Base-by-base conservation (phyloP, 805 yeast genomes). In the Zygoascus flipseniorum region DNA sequence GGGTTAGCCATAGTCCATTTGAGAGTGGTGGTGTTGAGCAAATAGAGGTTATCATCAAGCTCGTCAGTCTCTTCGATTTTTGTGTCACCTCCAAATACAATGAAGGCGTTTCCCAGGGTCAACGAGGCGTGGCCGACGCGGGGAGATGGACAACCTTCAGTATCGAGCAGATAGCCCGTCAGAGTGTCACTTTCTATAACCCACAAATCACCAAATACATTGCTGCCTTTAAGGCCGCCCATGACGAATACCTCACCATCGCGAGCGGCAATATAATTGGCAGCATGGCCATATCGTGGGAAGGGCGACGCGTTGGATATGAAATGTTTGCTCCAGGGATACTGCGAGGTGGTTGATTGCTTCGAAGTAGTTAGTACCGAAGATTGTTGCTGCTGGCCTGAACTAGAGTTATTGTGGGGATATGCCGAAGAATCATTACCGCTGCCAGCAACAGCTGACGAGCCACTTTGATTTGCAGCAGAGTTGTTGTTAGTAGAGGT, bases 201-300 rank as follows among this genome's bases (percentile, higher is more conserved):
- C 99, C 99, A 93, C 59, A 96, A 82, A 67, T 93, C 99, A 48
- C 96, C 97, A 68, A 86, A 88, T 5, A 92, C 97, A 18, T 92
- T 83, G 53, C 88, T 87, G 52, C 90, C 96, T 64, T 90, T 85
- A 48, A 93, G 74, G 8, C 99, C 99, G 43, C 99, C 99, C 88
- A 93, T 90, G 20, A 93, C 76, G 65, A 81, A 89, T 19, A 89
- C 72, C 56, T 89, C 93, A 52, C 88, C 88, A 52, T 83, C 83
- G 31, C 88, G 89, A 13, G 93, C 82, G 5, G 89, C 78, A 23
- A 81, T 72, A 23, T 85, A 72, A 2, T 95, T 86, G 0, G 93
- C 84, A 0, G 95, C 88, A 69, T 92, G 98, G 61, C 97, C 84
- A 66, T 89, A 89, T 45, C 99, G 80, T 2, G 99, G 98, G 65